Conservation (phyloP, 2,329 filamentous ascomycete species). For the Neurospora sp. region DNA sequence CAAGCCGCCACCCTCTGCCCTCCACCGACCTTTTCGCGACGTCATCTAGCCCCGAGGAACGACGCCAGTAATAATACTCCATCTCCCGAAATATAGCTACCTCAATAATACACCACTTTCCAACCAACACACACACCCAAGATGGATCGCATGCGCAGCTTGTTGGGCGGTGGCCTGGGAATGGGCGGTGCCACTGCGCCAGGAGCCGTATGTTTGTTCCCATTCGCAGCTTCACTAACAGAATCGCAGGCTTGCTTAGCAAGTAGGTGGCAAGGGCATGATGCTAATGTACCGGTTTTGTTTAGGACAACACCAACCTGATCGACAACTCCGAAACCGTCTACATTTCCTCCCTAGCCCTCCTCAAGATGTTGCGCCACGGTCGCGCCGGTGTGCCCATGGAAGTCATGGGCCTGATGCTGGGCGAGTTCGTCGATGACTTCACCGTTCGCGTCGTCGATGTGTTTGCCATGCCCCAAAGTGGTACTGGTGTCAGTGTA, state of each 20-base stretch:
- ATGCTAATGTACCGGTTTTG: background rate
- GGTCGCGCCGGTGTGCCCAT: constrained; percentile 96
- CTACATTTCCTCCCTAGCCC: constrained; percentile 93
- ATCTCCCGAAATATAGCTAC: background rate
- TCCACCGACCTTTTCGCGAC: background rate
- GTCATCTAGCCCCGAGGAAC: background rate
- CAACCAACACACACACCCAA: constrained; percentile 15
- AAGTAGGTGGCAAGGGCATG: background rate
- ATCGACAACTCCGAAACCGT: constrained; percentile 99
- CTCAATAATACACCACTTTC: background rate
- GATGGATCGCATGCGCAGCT: constrained; percentile 89
- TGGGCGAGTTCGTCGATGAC: constrained; percentile 97
- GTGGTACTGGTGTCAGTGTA: constrained; percentile 94
- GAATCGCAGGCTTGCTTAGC: background rate
- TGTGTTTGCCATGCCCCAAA: constrained; percentile 99
- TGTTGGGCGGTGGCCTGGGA: constrained; percentile 64
- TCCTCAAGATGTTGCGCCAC: constrained; percentile 98
- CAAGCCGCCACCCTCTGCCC: background rate
- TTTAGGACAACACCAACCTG: constrained; percentile 75
- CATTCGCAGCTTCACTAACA: background rate
- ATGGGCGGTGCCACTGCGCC: constrained; percentile 54
- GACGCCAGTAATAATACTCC: background rate
- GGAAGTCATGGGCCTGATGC: constrained; percentile 99
- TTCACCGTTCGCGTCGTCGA: constrained; percentile 98
- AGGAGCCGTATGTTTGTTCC: constrained; percentile 43